These are phyloP conservation scores for Colletotrichum australisinense DNA, from an alignment of 2,329 filamentous ascomycete genomes.

Conservation along the genomic window DNA sequence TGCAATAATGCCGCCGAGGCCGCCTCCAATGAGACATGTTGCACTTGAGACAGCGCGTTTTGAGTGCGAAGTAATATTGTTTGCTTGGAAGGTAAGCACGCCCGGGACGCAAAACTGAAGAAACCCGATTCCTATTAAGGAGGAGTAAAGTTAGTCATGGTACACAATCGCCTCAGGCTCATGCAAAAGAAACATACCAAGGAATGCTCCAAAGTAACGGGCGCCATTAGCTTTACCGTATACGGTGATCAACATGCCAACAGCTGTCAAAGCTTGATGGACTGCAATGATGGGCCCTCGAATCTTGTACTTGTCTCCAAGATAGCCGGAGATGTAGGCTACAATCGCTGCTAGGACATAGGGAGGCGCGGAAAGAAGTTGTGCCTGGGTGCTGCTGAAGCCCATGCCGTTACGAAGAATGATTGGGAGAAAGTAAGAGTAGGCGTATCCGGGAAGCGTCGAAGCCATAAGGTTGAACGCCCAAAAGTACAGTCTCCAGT, in stretches of 20 bases:
- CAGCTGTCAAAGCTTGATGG: background rate
- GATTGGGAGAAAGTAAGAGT: background rate
- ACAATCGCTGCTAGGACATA: background rate
- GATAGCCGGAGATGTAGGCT: background rate
- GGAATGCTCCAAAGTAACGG: background rate
- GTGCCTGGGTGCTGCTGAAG: background rate
- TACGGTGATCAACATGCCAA: background rate
- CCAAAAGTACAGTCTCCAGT: constrained; percentile 49
- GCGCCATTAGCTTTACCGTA: background rate
- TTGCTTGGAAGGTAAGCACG: background rate
- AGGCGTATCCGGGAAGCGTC: constrained; percentile 44
- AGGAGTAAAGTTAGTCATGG: background rate
- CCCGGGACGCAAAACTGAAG: background rate
- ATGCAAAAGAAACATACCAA: background rate
- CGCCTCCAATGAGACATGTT: background rate
- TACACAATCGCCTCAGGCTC: background rate
- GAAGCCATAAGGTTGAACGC: constrained; percentile 46
- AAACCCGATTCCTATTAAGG: background rate
- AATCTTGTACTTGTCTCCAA: background rate
- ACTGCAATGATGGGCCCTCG: background rate
- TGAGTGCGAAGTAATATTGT: background rate
- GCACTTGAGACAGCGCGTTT: background rate
- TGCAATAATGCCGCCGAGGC: background rate
- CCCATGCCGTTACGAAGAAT: background rate
- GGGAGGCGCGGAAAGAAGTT: background rate